phyloP scores from a whole-genome alignment of 2,329 filamentous ascomycete species.

The Malbranchea cinnamomea region DNA sequence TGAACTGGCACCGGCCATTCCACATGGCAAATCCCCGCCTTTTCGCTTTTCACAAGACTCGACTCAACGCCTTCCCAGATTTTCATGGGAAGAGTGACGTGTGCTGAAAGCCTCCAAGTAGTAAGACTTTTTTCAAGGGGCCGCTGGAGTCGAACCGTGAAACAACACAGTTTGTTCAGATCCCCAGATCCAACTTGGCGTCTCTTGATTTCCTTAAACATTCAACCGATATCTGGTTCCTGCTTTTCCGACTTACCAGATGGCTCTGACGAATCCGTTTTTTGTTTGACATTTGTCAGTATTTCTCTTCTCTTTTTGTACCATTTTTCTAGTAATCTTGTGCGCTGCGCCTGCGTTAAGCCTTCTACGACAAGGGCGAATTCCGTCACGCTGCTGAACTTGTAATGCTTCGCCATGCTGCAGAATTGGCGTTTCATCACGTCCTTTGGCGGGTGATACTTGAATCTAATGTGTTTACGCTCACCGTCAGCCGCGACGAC shows the following conservation, averaged over 20 bases:
- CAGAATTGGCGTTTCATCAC: constrained; percentile 76
- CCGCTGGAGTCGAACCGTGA: no score
- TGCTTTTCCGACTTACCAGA: background rate
- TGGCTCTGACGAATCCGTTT: background rate
- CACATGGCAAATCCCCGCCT: no score
- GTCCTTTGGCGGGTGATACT: constrained; percentile 58
- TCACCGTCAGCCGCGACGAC: constrained; percentile 14
- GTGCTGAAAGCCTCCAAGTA: no score
- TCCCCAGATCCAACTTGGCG: no score
- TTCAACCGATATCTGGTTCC: no score
- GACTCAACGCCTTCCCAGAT: no score
- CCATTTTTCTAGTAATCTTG: constrained; percentile 65
- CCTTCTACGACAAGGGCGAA: constrained; percentile 84
- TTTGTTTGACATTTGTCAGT: constrained; percentile 8
- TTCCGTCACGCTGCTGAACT: constrained; percentile 59
- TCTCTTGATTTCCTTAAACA: no score
- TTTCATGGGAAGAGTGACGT: no score
- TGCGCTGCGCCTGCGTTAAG: constrained; percentile 72
- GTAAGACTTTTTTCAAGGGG: no score
- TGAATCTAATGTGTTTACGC: constrained; percentile 37
- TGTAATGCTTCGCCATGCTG: constrained; percentile 69
- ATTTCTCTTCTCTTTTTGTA: constrained; percentile 52
- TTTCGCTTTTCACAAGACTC: no score
- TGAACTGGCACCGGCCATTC: no score
- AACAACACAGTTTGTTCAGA: no score